Evolutionary conservation across 345 rosid species (phyloP).

Genomic region (Eucalyptus albens): DNA sequence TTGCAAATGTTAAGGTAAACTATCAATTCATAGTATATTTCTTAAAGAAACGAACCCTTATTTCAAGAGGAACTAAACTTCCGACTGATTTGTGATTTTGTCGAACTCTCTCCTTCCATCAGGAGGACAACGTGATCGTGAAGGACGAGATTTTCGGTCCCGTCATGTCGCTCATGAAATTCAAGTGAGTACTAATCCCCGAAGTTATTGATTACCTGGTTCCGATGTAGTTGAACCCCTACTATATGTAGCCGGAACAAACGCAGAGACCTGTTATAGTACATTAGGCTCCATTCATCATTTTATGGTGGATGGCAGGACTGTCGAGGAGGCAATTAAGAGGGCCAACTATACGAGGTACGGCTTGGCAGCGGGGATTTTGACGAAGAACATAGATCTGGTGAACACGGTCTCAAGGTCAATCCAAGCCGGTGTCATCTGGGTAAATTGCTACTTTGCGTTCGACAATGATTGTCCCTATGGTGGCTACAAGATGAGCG

Average conservation of each 20-base stretch:
- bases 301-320: conserved; percentile 19
- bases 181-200: conserved; percentile 31
- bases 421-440: conserved; percentile 38
- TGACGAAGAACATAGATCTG: conserved; percentile 46
- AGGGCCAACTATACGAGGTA: conserved; percentile 53
- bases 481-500: conserved; percentile 75
- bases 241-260: background rate
- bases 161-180: conserved; percentile 60
- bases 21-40: background rate
- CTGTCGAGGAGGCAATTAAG: conserved; percentile 49
- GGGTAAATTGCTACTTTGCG: conserved; percentile 64
- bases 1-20: conserved; percentile 51
- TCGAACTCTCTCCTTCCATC: background rate
- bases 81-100: background rate
- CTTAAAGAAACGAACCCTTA: background rate
- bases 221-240: background rate
- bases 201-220: background rate
- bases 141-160: conserved; percentile 81
- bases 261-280: background rate
- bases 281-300: background rate
- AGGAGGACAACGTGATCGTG: conserved; percentile 66
- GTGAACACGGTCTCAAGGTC: conserved; percentile 68
- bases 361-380: conserved; percentile 72
- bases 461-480: conserved; percentile 51
- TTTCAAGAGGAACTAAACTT: background rate